Evolutionary conservation across 1,284 basidiomycete genomes (phyloP), one percentile per base, ranked within the genome.

Genomic region (Lignosus rhinocerotis): DNA sequence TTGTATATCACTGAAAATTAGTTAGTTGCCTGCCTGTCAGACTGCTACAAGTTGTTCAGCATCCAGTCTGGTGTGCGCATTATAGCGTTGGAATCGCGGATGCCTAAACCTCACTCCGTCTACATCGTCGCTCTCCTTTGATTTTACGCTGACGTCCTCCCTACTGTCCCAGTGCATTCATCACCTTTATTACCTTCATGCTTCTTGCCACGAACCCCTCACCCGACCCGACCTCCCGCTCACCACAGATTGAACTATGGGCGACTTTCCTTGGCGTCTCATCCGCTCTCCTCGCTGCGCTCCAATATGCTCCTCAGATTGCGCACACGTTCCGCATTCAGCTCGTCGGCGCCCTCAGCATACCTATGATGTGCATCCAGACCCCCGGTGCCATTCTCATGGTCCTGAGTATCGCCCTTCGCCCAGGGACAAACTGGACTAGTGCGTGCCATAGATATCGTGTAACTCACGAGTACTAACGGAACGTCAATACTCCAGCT

Each of bases 301-400:
- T 90, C 19, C 95, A 98, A 73, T 98, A 97, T 68, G 80, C 88
- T 0, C 96, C 95, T 0, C 96, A 98, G 72, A 81, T 98, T 41
- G 67, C 83, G 25, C 86, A 90, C 65, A 98, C 96, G 1, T 94
- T 89, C 66, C 76, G 77, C 7, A 76, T 84, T 39, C 88, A 88
- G 67, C 82, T 96, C 7, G 96, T 98, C 8, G 96, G 95, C 10
- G 94, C 94, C 1, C 79, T 98, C 21, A 95, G 90, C 66, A 91
- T 98, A 63, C 89, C 88, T 1, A 97, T 94, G 84, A 98, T 99
- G 96, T 78, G 85, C 46, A 90, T 99, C 21, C 96, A 99, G 75
- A 94, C 88, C 7, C 96, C 96, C 0, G 96, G 96, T 2, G 90
- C 92, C 0, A 79, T 94, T 19, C 73, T 95, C 39, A 98, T 99